Base-by-base conservation (phyloP, 2,329 filamentous ascomycete species). In the Fusarium sp. region DNA sequence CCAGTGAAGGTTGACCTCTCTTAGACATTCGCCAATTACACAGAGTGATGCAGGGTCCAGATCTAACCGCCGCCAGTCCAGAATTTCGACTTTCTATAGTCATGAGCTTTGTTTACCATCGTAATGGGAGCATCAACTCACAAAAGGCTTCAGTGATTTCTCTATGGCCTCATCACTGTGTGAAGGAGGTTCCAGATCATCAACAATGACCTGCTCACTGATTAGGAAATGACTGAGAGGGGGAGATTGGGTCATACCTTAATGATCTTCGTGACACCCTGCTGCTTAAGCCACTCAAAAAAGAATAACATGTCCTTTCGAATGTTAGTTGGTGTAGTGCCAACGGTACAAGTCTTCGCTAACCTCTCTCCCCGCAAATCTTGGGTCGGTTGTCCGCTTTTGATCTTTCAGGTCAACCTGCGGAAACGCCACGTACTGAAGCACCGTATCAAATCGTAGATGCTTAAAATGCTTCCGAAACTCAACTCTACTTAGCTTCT, bases 121-220 rank as follows among this genome's bases (percentile, higher is more conserved):
- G 8, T 25, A 9, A 25, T 29, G 29, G 29, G 25, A 31, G 13
- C 4, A 4, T 13, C 13, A 11, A 48, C 61, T 31, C 33, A 65
- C 58, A 36, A 63, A 53, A 3, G 40, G 20, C 9, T 33, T 46
- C 9, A 65, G n/a, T 2, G 52, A 45, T 6, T 58, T 53, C 3
- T 65, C 58, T 10, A 63, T 65, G 0, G 53, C 52, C 14, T 62
- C 33, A 5, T 63, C 62, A 29, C 52, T 65, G n/a, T 63, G 62
- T 2, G 58, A 63, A 2, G 58, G 58, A n/a, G n/a, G 27, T 20
- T 54, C n/a, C 4, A 63, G 45, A 5, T 65, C 58, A 3, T 65
- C 58, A 0, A 65, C 53, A 15, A 63, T 62, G 9, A 58, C 52
- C 58, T 65, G 7, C 13, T 4, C 5, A 2, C 17, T 18, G 11